phyloP scores from a whole-genome alignment of 306 rosid genomes.

The Sesbania bispinosa region DNA sequence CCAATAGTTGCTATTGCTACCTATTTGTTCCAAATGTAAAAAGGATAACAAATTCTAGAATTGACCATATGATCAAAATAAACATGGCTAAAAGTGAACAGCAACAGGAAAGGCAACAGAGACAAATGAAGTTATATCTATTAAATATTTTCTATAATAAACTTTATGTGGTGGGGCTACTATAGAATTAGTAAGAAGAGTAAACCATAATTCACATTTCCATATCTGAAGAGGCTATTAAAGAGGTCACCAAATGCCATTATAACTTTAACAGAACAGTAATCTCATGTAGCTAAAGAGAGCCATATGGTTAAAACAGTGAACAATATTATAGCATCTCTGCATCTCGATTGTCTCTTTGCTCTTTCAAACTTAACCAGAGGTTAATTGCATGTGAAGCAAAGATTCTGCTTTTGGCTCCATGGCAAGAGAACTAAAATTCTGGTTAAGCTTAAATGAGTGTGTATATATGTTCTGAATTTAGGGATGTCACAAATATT shows the following conservation, averaged over 20 bases:
- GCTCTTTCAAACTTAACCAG: not conserved
- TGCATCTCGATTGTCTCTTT: not conserved
- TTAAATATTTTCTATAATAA: not conserved
- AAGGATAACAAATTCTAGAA: not conserved
- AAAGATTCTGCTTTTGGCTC: slow-evolving; percentile 1
- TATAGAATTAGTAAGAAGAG: not conserved
- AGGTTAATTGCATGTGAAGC: not conserved
- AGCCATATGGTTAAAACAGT: not conserved
- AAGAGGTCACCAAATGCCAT: not conserved
- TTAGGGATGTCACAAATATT: not conserved
- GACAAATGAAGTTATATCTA: not conserved
- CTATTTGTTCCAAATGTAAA: not conserved
- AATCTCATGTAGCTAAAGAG: not conserved
- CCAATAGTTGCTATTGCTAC: not conserved
- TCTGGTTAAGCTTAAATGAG: not conserved
- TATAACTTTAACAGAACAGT: too few relatives aligned
- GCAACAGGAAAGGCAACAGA: not conserved
- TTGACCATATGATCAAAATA: not conserved
- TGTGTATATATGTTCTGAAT: not conserved
- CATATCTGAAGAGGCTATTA: not conserved
- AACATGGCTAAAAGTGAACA: not conserved
- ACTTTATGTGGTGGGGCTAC: not conserved
- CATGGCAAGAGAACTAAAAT: not conserved
- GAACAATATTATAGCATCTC: not conserved
- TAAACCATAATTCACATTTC: not conserved